Percentiles rank a stretch among this genome's conserved stretches.
These are phyloP conservation scores for Urostyla sp. DNA, from an alignment of 73 alveolate species.

Conservation along the genomic window DNA sequence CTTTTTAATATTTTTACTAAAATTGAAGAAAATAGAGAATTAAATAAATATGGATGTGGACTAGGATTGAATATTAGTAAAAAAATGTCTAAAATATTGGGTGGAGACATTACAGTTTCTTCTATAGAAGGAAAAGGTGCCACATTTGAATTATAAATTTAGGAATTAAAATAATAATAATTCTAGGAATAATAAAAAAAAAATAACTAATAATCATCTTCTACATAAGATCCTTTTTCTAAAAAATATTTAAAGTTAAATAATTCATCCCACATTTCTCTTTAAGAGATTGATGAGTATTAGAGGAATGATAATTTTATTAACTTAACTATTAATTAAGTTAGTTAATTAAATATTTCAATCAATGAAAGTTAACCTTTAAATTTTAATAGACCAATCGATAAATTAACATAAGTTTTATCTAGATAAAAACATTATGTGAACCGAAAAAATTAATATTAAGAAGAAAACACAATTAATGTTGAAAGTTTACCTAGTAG, in stretches of 20 bases:
- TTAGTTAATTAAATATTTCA: no score
- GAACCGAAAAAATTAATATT: no score
- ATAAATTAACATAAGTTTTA: no score
- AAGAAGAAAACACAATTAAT: no score
- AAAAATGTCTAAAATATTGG: neutral
- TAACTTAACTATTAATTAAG: no score
- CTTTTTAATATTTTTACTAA: conserved; percentile 9
- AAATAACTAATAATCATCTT: no score
- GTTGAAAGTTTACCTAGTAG: no score
- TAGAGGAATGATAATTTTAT: neutral
- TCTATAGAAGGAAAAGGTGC: conserved; percentile 24
- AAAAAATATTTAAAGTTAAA: neutral
- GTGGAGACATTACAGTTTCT: conserved; percentile 35
- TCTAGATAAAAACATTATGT: no score
- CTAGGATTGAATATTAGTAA: conserved; percentile 44
- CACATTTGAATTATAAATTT: neutral
- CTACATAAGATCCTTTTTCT: neutral
- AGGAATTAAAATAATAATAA: neutral
- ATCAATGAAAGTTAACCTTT: no score
- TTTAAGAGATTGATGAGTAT: neutral
- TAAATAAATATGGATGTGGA: conserved; percentile 32
- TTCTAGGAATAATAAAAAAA: no score
- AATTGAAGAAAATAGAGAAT: neutral
- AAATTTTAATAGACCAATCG: no score
- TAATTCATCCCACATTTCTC: neutral